These are phyloP conservation scores for Eutreptiella sp. DNA, from an alignment of 208 protist species.

Conservation along the genomic window DNA sequence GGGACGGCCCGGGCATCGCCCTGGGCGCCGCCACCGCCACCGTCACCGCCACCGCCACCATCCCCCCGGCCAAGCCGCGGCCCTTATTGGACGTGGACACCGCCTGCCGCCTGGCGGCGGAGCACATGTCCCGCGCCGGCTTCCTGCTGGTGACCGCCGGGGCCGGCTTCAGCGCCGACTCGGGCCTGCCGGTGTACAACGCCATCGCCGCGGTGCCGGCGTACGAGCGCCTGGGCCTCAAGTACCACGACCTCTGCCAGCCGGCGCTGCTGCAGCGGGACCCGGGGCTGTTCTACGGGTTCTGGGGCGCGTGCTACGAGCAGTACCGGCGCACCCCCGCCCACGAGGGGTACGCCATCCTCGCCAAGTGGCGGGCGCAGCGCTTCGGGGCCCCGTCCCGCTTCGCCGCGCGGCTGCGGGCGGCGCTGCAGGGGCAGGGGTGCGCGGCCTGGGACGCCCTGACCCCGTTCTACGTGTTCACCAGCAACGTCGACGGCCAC, in stretches of 20 bases:
- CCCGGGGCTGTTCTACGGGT: conserved; percentile 33
- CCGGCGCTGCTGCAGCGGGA: conserved; percentile 21
- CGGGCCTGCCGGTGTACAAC: conserved; percentile 36
- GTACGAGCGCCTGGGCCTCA: conserved; percentile 24
- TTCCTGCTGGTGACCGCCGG: conserved; percentile 30
- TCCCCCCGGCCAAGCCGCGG: no score
- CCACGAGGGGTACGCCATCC: conserved; percentile 19
- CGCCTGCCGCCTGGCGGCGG: no score
- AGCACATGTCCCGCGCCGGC: conserved; percentile 2
- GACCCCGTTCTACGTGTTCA: conserved; percentile 29
- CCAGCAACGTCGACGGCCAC: conserved; percentile 36
- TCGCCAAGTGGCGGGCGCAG: conserved; percentile 23
- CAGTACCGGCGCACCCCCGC: neutral
- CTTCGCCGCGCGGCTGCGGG: no score
- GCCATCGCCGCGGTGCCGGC: conserved; percentile 33
- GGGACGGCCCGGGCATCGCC: no score
- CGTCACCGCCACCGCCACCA: no score
- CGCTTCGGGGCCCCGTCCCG: neutral
- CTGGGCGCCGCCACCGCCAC: no score
- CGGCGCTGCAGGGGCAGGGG: no score
- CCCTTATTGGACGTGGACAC: no score
- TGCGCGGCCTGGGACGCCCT: neutral
- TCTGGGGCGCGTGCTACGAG: conserved; percentile 37
- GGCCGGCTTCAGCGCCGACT: conserved; percentile 32
- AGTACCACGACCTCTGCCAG: conserved; percentile 33